Conservation (phyloP, 1,284 basidiomycete species). For the Austroboletus olivaceoglutinosus region DNA sequence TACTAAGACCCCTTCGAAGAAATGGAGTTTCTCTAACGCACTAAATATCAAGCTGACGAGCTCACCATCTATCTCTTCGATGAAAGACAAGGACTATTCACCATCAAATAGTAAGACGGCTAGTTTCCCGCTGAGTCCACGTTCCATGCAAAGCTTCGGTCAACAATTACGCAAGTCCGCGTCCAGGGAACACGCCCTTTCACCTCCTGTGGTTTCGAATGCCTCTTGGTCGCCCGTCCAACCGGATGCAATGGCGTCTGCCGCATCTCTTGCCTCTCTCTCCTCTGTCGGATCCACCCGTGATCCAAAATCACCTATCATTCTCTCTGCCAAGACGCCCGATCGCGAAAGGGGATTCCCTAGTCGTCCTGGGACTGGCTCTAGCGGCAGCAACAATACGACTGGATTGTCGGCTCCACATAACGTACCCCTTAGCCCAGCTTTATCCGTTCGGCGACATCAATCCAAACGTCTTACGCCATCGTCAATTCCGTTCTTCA, state of each 20-base stretch:
- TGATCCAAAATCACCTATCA: constrained; percentile 40
- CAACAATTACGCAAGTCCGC: constrained; percentile 63
- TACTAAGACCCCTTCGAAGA: constrained; percentile 80
- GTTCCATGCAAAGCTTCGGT: constrained; percentile 54
- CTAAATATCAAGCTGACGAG: constrained; percentile 78
- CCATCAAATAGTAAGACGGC: constrained; percentile 41
- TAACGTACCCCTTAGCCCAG: constrained; percentile 64
- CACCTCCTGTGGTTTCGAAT: constrained; percentile 41
- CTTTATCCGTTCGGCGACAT: constrained; percentile 61
- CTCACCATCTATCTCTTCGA: constrained; percentile 61
- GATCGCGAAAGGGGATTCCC: constrained; percentile 49
- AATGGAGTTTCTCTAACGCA: constrained; percentile 93
- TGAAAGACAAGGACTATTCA: constrained; percentile 40
- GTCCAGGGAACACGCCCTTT: constrained; percentile 60
- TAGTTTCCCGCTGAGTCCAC: constrained; percentile 59
- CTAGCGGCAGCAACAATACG: constrained; percentile 66
- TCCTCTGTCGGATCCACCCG: constrained; percentile 70
- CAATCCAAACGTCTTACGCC: constrained; percentile 83
- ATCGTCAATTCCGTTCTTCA: constrained; percentile 94
- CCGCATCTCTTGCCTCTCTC: constrained; percentile 67
- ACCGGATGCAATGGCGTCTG: constrained; percentile 71
- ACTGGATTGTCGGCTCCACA: constrained; percentile 50
- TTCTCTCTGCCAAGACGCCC: constrained; percentile 46
- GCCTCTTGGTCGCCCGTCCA: constrained; percentile 66
- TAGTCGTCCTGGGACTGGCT: constrained; percentile 68